A percentile compares a stretch with the other conserved stretches of the same genome.
These are phyloP conservation scores for Aspergillus diversus DNA, from an alignment of 495 filamentous ascomycete genomes.

Conservation along the genomic window DNA sequence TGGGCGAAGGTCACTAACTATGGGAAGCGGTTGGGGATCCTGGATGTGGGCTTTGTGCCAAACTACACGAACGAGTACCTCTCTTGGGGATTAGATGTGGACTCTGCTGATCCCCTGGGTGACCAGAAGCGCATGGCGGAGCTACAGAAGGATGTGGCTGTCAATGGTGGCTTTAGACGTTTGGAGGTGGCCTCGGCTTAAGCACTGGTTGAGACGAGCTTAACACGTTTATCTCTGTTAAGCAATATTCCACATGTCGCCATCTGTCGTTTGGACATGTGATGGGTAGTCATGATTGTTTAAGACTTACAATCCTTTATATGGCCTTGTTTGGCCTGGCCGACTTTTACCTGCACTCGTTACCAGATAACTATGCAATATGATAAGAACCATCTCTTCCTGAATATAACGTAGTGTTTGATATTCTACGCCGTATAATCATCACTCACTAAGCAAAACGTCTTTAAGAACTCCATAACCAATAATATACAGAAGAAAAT, in stretches of 20 bases:
- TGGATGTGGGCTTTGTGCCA: constrained; percentile 58
- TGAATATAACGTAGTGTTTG: too few relatives aligned
- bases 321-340: background rate
- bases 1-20: constrained; percentile 73
- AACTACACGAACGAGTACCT: constrained; percentile 73
- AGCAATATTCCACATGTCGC: background rate
- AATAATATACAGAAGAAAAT: too few relatives aligned
- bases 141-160: constrained; percentile 61
- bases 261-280: background rate
- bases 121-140: constrained; percentile 69
- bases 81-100: constrained; percentile 60
- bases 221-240: background rate
- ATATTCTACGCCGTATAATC: too few relatives aligned
- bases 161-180: constrained; percentile 49
- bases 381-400: background rate
- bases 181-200: constrained; percentile 41
- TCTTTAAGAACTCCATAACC: too few relatives aligned
- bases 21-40: constrained; percentile 65
- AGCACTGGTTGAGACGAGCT: background rate
- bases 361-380: background rate
- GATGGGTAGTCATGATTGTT: background rate
- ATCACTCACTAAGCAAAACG: too few relatives aligned
- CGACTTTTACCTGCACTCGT: background rate
- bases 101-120: constrained; percentile 62
- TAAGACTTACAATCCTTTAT: background rate